Percentiles rank a stretch among this genome's conserved stretches.
phyloP scores from a whole-genome alignment of 352 stramenopile genomes.

The Aphanomyces invadans region DNA sequence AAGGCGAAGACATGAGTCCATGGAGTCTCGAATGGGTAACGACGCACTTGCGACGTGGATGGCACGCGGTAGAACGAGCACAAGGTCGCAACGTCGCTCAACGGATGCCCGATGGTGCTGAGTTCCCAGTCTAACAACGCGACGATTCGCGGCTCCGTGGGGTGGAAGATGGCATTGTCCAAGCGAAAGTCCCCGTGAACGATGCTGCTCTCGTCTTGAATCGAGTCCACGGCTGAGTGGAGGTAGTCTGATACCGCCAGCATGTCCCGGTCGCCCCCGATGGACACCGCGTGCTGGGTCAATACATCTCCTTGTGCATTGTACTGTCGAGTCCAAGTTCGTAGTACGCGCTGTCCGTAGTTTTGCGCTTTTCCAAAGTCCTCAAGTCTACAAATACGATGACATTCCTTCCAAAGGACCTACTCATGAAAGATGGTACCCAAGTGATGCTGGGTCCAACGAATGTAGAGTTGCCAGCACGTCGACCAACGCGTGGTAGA shows the following conservation, averaged over 20 bases:
- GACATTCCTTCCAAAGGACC: neutral
- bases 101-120: conserved; percentile 78
- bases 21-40: too few relatives aligned
- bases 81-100: conserved; percentile 70
- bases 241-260: conserved; percentile 50
- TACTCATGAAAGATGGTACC: conserved; percentile 16
- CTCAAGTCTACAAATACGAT: conserved; percentile 23
- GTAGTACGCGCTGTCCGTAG: conserved; percentile 66
- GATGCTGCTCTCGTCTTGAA: conserved; percentile 48
- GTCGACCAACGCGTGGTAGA: conserved; percentile 68
- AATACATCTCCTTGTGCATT: conserved; percentile 43
- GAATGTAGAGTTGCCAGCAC: conserved; percentile 56
- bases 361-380: conserved; percentile 57
- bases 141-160: conserved; percentile 68
- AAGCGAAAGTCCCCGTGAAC: conserved; percentile 85
- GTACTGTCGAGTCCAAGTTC: conserved; percentile 66
- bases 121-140: conserved; percentile 85
- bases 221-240: conserved; percentile 34
- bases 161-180: conserved; percentile 83
- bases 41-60: neutral
- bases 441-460: conserved; percentile 51
- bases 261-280: conserved; percentile 56
- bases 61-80: conserved; percentile 48
- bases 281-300: conserved; percentile 29
- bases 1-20: conserved; percentile 22